Percentiles rank a stretch among this genome's conserved stretches.
These are phyloP conservation scores for Cydonia oblonga DNA, from an alignment of 331 rosid species.

Conservation along the genomic window DNA sequence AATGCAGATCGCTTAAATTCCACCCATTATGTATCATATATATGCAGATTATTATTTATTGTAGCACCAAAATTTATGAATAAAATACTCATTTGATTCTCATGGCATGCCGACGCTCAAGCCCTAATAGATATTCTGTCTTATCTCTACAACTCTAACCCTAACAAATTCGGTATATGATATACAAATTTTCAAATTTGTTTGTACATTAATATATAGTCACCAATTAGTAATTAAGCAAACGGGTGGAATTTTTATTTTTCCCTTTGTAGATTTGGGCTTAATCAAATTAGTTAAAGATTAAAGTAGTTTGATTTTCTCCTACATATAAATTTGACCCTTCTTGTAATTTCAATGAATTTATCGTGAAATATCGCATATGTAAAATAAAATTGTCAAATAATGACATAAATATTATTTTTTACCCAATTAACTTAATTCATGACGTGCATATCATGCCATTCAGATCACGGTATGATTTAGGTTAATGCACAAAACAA, in stretches of 20 bases:
- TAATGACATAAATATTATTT: not conserved
- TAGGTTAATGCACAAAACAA: not conserved
- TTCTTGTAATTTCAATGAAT: no score
- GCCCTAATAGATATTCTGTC: not conserved
- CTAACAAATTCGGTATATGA: not conserved
- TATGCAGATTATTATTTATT: not conserved
- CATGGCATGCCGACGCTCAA: not conserved
- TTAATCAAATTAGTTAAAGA: not conserved
- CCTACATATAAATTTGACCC: not conserved
- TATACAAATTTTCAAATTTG: not conserved
- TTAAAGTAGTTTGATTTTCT: no score
- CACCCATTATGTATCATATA: not conserved
- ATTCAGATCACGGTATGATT: not conserved
- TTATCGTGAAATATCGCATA: no score
- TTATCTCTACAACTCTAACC: not conserved
- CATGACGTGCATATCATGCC: not conserved
- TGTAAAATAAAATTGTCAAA: no score
- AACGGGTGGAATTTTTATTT: not conserved
- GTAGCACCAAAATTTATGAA: not conserved
- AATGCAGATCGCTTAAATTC: no score
- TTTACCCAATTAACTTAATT: not conserved
- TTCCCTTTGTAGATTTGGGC: not conserved
- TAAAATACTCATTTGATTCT: not conserved
- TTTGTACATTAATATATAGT: not conserved
- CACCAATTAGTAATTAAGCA: not conserved